Evolutionary conservation across 208 protist genomes (phyloP).

Genomic region (Trypanosoma rangeli): DNA sequence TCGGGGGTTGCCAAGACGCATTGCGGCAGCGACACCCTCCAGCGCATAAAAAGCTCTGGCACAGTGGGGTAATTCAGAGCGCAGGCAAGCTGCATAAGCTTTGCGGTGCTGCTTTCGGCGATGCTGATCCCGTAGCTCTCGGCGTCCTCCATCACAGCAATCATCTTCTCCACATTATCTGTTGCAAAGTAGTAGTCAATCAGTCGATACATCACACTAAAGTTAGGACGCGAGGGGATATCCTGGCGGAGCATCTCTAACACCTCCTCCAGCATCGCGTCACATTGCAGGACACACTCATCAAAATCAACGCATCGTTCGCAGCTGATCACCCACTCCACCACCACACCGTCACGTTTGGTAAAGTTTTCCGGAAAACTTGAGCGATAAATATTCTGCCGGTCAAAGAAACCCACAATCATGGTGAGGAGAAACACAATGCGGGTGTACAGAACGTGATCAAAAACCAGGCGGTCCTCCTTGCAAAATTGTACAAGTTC

Average conservation of each 20-base stretch:
- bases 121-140: conserved; percentile 66
- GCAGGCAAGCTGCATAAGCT: conserved; percentile 90
- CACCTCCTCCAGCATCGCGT: conserved; percentile 85
- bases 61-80: conserved; percentile 81
- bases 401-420: conserved; percentile 89
- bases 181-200: conserved; percentile 92
- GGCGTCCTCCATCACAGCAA: conserved; percentile 87
- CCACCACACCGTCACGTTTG: conserved; percentile 86
- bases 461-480: conserved; percentile 81
- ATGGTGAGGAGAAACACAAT: conserved; percentile 88
- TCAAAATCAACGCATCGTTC: conserved; percentile 82
- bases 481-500: conserved; percentile 78
- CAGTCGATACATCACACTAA: conserved; percentile 84
- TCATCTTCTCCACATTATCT: conserved; percentile 91
- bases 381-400: conserved; percentile 86
- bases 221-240: conserved; percentile 73
- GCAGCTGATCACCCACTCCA: conserved; percentile 80
- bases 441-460: conserved; percentile 87
- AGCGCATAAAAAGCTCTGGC: conserved; percentile 81
- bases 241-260: conserved; percentile 67
- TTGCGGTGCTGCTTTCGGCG: conserved; percentile 88
- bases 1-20: conserved; percentile 89
- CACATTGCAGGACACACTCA: conserved; percentile 84
- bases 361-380: conserved; percentile 70
- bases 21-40: conserved; percentile 77